phyloP scores from a whole-genome alignment of 306 rosid species.

The Citrullus colocynthis region DNA sequence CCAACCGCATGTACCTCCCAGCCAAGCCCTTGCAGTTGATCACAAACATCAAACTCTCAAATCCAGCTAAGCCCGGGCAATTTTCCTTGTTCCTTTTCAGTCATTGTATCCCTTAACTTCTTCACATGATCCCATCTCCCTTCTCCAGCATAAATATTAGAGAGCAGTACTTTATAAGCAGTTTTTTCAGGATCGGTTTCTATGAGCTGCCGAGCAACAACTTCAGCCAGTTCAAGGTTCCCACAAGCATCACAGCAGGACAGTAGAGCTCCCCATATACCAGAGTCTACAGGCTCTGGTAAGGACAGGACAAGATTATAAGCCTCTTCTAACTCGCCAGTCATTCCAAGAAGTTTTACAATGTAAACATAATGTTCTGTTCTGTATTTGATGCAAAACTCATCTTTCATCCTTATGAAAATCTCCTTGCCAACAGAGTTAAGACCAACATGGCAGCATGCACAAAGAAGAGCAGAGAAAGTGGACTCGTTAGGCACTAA shows the following conservation, averaged over 20 bases:
- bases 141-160: constrained; percentile 58
- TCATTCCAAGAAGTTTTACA: constrained; percentile 81
- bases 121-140: constrained; percentile 70
- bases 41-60: constrained; percentile 14
- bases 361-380: constrained; percentile 72
- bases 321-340: constrained; percentile 70
- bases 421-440: constrained; percentile 49
- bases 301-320: constrained; percentile 43
- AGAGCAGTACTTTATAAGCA: constrained; percentile 62
- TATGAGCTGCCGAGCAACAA: constrained; percentile 41
- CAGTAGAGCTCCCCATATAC: constrained; percentile 75
- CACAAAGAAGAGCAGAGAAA: constrained; percentile 71
- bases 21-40: neutral
- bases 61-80: constrained; percentile 62
- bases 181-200: constrained; percentile 30
- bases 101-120: constrained; percentile 49
- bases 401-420: constrained; percentile 51
- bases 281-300: constrained; percentile 62
- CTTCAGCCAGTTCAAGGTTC: constrained; percentile 57
- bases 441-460: constrained; percentile 81
- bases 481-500: constrained; percentile 63
- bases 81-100: constrained; percentile 33
- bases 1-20: neutral
- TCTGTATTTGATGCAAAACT: constrained; percentile 41
- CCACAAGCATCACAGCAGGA: constrained; percentile 67